Percentiles rank a stretch among this genome's conserved stretches.
phyloP scores from a whole-genome alignment of 306 rosid species.

The Carpinus fangiana region DNA sequence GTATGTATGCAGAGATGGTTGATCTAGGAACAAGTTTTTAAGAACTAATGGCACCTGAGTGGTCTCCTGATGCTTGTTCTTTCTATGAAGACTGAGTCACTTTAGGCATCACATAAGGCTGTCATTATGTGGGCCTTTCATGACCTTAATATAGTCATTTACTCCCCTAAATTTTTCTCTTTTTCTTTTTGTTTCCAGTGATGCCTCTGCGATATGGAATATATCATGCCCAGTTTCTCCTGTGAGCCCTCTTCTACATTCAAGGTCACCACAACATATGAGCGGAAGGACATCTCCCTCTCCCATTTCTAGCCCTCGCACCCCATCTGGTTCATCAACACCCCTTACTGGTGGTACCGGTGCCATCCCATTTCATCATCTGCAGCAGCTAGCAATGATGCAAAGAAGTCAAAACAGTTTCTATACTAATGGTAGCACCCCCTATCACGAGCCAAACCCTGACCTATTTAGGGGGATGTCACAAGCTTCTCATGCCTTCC shows the following conservation, averaged over 20 bases:
- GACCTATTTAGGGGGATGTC: constrained; percentile 40
- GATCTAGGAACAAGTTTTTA: background rate
- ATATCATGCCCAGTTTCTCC: constrained; percentile 98
- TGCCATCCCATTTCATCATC: constrained; percentile 65
- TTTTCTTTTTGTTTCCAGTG: constrained; percentile 59
- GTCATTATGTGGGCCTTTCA: background rate
- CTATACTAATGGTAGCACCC: constrained; percentile 35
- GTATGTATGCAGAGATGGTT: background rate
- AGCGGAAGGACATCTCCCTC: constrained; percentile 91
- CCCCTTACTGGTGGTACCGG: constrained; percentile 84
- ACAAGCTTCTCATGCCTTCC: constrained; percentile 43
- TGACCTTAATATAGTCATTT: constrained; percentile 21
- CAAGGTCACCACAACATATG: constrained; percentile 85
- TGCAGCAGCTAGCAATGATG: constrained; percentile 44
- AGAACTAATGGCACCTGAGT: constrained; percentile 1
- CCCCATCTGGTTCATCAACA: constrained; percentile 88
- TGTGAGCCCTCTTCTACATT: constrained; percentile 91
- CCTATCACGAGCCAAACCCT: constrained; percentile 46
- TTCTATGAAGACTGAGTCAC: background rate
- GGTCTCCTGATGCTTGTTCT: background rate
- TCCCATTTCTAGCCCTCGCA: constrained; percentile 93
- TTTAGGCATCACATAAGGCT: background rate
- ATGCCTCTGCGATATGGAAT: constrained; percentile 68
- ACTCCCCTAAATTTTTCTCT: constrained; percentile 35
- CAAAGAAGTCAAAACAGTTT: constrained; percentile 40